Evolutionary conservation across 2,329 filamentous ascomycete genomes (phyloP).

Genomic region (Cryphonectria radicalis): DNA sequence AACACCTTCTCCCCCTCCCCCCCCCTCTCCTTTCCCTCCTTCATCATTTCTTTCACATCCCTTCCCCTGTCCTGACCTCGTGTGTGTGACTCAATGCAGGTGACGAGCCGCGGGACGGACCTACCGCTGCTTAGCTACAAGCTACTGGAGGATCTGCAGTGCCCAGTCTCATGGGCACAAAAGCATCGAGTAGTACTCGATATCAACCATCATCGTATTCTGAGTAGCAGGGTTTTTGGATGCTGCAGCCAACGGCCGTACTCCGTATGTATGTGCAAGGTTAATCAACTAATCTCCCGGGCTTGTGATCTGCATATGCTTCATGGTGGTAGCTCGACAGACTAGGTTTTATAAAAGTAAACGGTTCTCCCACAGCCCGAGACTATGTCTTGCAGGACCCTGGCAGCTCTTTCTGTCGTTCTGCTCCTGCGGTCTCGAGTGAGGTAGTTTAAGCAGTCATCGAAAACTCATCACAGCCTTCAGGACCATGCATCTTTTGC

Average conservation of each 20-base stretch:
- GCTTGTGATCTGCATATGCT: background rate
- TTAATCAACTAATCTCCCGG: background rate
- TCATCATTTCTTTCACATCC: background rate
- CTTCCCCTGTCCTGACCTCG: background rate
- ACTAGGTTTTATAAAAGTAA: background rate
- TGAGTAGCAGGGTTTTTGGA: background rate
- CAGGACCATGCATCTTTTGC: conserved; percentile 30
- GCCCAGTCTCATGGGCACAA: background rate
- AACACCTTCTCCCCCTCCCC: background rate
- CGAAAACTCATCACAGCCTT: conserved; percentile 30
- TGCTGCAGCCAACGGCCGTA: conserved; percentile 2
- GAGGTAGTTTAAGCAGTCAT: background rate
- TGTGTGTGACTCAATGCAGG: background rate
- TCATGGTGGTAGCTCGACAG: background rate
- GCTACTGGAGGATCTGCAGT: background rate
- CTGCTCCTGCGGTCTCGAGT: background rate
- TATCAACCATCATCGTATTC: background rate
- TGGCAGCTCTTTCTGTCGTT: background rate
- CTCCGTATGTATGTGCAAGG: conserved; percentile 6
- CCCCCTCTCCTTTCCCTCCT: no score
- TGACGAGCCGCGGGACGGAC: background rate
- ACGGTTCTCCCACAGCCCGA: background rate
- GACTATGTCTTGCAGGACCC: no score
- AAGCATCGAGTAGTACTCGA: background rate
- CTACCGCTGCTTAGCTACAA: background rate